phyloP scores from a whole-genome alignment of 352 stramenopile species.

The Pythium aphanidermatum region DNA sequence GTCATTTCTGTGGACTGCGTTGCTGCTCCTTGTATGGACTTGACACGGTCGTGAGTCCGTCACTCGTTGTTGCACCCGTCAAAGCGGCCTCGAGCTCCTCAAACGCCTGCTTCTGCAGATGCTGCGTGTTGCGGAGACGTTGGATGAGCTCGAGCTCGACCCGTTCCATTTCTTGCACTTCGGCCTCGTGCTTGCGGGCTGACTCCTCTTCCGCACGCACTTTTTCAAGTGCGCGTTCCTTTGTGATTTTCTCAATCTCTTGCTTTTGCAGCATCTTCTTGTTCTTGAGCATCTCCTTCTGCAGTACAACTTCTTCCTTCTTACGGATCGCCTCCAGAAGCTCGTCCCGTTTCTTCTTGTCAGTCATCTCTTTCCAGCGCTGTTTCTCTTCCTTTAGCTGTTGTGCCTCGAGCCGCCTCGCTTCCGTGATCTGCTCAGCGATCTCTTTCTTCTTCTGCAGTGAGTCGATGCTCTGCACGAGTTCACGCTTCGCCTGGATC shows the following conservation, averaged over 20 bases:
- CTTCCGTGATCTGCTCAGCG: slow-evolving; percentile 58
- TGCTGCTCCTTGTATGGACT: slow-evolving; percentile 25
- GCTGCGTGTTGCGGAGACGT: slow-evolving; percentile 73
- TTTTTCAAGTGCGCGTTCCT: slow-evolving; percentile 55
- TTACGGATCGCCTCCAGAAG: slow-evolving; percentile 55
- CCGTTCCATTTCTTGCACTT: slow-evolving; percentile 80
- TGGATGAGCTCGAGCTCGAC: slow-evolving; percentile 80
- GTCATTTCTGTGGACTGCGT: slow-evolving; percentile 17
- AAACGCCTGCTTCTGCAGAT: slow-evolving; percentile 81
- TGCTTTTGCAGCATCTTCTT: slow-evolving; percentile 64
- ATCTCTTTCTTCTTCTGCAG: slow-evolving; percentile 79
- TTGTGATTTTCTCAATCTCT: slow-evolving; percentile 69
- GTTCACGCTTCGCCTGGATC: slow-evolving; percentile 65
- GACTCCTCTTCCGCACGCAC: slow-evolving; percentile 59
- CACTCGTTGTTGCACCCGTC: slow-evolving; percentile 23
- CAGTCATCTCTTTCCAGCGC: slow-evolving; percentile 60
- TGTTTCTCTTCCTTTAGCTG: slow-evolving; percentile 85
- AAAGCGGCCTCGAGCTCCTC: slow-evolving; percentile 78
- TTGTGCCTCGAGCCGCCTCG: slow-evolving; percentile 49
- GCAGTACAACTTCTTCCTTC: slow-evolving; percentile 59
- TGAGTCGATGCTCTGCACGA: slow-evolving; percentile 75
- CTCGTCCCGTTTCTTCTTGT: slow-evolving; percentile 62
- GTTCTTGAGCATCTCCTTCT: slow-evolving; percentile 58
- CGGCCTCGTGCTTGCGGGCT: slow-evolving; percentile 43
- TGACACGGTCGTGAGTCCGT: slow-evolving; percentile 4